phyloP scores from a whole-genome alignment of 352 stramenopile species.

The Phytophthora cryptogea region DNA sequence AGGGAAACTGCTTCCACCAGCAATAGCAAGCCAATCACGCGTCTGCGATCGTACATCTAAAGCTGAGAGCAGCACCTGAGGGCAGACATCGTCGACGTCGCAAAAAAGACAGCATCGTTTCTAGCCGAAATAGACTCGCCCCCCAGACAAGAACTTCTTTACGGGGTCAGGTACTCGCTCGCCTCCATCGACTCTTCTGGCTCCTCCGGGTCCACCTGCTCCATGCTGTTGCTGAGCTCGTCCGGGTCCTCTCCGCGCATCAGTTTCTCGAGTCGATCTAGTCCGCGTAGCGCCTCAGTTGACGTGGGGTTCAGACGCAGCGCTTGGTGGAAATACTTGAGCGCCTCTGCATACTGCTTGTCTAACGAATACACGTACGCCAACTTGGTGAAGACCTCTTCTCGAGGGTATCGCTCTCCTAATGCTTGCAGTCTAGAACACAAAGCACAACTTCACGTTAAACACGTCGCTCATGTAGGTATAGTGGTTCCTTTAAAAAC shows the following conservation, averaged over 20 bases:
- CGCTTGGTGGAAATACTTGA: constrained; percentile 72
- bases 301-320: constrained; percentile 64
- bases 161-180: constrained; percentile 50
- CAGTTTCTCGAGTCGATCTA: constrained; percentile 81
- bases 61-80: not conserved
- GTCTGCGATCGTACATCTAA: constrained; percentile 1
- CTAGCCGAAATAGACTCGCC: constrained; percentile 10
- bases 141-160: constrained; percentile 12
- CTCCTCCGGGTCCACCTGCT: constrained; percentile 60
- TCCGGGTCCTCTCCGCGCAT: constrained; percentile 81
- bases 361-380: constrained; percentile 72
- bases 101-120: constrained; percentile 1
- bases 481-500: not conserved
- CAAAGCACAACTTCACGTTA: constrained; percentile 9
- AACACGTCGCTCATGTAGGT: not conserved
- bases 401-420: constrained; percentile 50
- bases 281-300: constrained; percentile 47
- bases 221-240: constrained; percentile 65
- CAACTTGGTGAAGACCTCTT: constrained; percentile 81
- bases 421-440: constrained; percentile 44
- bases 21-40: constrained; percentile 17
- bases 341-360: constrained; percentile 67
- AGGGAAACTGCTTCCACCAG: constrained; percentile 23
- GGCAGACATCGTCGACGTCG: constrained; percentile 8
- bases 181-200: constrained; percentile 59